Conservation (phyloP, 768 basidiomycete species). For the Kwoniella bestiolae region DNA sequence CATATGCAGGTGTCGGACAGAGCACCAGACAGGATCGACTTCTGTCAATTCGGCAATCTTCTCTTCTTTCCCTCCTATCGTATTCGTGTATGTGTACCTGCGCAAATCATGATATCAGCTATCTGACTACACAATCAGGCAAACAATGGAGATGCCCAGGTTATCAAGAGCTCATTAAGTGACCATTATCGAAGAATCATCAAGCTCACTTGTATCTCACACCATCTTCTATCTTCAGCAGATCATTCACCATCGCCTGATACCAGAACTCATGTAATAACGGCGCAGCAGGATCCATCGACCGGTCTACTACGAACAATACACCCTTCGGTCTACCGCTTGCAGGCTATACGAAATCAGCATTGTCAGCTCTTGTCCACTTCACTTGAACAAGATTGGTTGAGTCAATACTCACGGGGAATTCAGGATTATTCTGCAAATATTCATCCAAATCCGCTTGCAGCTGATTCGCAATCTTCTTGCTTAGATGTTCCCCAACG, state of each 20-base stretch:
- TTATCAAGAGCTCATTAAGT: neutral
- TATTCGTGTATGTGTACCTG: constrained; percentile 93
- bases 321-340: constrained; percentile 72
- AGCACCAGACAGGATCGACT: constrained; percentile 84
- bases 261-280: constrained; percentile 98
- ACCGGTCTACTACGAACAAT: constrained; percentile 90
- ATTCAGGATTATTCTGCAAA: constrained; percentile 81
- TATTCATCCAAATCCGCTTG: constrained; percentile 84
- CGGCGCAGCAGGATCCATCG: constrained; percentile 90
- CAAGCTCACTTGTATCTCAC: constrained; percentile 76
- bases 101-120: neutral
- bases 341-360: constrained; percentile 38
- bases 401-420: constrained; percentile 76
- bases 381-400: neutral
- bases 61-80: constrained; percentile 79
- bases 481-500: constrained; percentile 76
- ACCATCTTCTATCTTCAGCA: constrained; percentile 86
- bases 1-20: constrained; percentile 97
- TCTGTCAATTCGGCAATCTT: constrained; percentile 86
- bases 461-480: constrained; percentile 81
- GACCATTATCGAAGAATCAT: no score
- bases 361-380: constrained; percentile 14
- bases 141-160: neutral
- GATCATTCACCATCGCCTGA: constrained; percentile 97
- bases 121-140: neutral